A percentile compares a stretch with the other conserved stretches of the same genome.
Conservation (phyloP, 345 rosid species). For the Anacardium occidentale region DNA sequence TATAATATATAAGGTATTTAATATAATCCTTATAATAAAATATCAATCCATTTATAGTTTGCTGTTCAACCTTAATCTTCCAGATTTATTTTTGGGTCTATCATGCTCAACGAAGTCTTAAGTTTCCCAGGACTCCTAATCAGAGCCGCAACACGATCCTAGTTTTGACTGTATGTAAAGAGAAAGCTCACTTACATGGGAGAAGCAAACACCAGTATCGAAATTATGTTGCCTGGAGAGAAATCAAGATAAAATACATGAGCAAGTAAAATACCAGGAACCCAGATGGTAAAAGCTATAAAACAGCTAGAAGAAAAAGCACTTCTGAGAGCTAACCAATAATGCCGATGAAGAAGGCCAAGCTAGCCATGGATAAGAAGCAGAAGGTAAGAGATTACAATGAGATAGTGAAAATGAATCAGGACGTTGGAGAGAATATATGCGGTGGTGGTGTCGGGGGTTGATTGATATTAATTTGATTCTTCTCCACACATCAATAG, state of each 20-base stretch:
- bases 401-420: neutral
- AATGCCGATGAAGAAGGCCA: slow-evolving; percentile 53
- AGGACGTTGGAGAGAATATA: neutral
- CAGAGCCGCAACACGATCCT: too few species aligned
- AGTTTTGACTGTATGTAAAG: neutral
- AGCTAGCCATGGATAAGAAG: slow-evolving; percentile 34
- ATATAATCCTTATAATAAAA: too few species aligned
- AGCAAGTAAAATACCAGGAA: neutral
- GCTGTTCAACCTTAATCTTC: too few species aligned
- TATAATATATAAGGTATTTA: too few species aligned
- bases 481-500: too few species aligned
- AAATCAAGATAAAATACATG: neutral
- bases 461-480: too few species aligned
- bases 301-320: neutral
- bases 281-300: too few species aligned
- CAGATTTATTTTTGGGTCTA: too few species aligned
- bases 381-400: neutral
- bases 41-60: too few species aligned
- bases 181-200: slow-evolving; percentile 49
- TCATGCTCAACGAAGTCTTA: too few species aligned
- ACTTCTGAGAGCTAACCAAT: slow-evolving; percentile 27
- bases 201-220: slow-evolving; percentile 50
- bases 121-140: too few species aligned
- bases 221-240: slow-evolving; percentile 51
- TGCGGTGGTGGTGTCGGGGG: neutral